Base-by-base conservation (phyloP, 768 basidiomycete genomes). In the Favolaschia claudopus region DNA sequence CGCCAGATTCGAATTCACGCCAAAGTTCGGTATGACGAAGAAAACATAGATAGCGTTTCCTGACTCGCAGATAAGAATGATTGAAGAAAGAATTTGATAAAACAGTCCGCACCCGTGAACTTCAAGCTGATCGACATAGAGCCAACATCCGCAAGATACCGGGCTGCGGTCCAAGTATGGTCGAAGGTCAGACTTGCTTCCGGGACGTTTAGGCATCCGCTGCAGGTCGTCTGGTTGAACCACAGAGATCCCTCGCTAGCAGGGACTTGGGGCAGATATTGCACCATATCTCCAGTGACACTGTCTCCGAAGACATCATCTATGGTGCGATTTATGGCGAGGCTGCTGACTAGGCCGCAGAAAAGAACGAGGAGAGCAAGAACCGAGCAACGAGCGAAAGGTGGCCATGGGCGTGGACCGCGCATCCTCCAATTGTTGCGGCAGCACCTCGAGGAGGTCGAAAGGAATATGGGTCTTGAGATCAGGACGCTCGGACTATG, bases 11-110 rank as follows among this genome's bases (percentile, higher is more conserved):
- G 55, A 53, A 33, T 36, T 29, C 6, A 51, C 33, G 12, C 33
- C 25, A 34, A 57, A 63, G 59, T 69, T 69, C 1, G 59, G 56
- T 7, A 67, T 7, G 32, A 69, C 51, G 40, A 67, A 67, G 52
- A 52, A 69, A 0, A 67, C 55, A 32, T 65, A 69, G 33, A 69
- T 61, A 0, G 63, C 63, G 4, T 55, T 67, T 17, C 67, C 67
- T 68, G 6, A 9, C 34, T 10, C 10, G 34, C 34, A 15, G 37
- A 34, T 29, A 14, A 8, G 4, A 22, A 27, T 12, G 27, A 44
- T 15, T 2, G 17, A 19, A 24, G n/a, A 17, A 10, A 19, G 10
- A 29, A 40, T 4, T 5, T 24, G 38, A 38, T 19, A 1, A 7
- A 2, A 15, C 3, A 27, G 28, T n/a, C 43, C 55, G 19, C 50